A percentile compares a stretch with the other conserved stretches of the same genome.
These are phyloP conservation scores for Arthrobotrys entomopaga DNA, from an alignment of 2,329 filamentous ascomycete species.

Conservation along the genomic window DNA sequence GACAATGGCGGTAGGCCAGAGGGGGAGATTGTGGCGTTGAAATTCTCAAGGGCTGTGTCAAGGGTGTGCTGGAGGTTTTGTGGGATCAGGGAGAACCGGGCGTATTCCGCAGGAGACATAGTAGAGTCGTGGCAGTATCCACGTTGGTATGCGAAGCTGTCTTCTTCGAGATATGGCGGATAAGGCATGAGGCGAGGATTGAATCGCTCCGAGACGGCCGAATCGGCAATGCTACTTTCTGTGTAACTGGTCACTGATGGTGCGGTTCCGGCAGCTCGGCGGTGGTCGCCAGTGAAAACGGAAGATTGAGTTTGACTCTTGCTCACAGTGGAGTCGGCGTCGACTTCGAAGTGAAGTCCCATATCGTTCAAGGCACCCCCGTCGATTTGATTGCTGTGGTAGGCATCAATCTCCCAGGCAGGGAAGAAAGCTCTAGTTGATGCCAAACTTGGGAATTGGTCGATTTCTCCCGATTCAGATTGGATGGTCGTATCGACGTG, in stretches of 20 bases:
- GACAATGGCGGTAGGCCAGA: constrained; percentile 7
- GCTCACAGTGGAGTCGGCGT: constrained; percentile 48
- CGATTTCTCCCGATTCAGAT: constrained; percentile 13
- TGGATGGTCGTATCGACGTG: constrained; percentile 45
- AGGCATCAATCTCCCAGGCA: constrained; percentile 47
- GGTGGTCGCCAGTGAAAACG: constrained; percentile 38
- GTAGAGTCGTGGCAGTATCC: not conserved
- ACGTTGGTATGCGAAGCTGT: constrained; percentile 15
- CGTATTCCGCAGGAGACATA: constrained; percentile 32
- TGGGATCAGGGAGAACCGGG: constrained; percentile 32
- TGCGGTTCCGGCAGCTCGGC: constrained; percentile 35
- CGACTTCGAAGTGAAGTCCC: constrained; percentile 42
- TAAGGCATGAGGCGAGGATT: constrained; percentile 39
- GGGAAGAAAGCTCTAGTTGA: constrained; percentile 48
- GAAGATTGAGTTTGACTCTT: constrained; percentile 53
- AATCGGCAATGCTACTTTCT: constrained; percentile 52
- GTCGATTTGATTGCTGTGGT: constrained; percentile 33
- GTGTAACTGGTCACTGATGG: constrained; percentile 51
- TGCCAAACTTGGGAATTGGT: constrained; percentile 43
- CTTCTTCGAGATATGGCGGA: constrained; percentile 37
- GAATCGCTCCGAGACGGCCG: constrained; percentile 44
- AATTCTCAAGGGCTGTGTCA: constrained; percentile 35
- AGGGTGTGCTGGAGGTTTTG: constrained; percentile 35
- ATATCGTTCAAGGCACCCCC: constrained; percentile 27
- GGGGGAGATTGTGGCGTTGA: constrained; percentile 24